A percentile compares a stretch with the other conserved stretches of the same genome.
Evolutionary conservation across 164 flowering plant species (phyloP).

Genomic region (Paratinospora sagittata): DNA sequence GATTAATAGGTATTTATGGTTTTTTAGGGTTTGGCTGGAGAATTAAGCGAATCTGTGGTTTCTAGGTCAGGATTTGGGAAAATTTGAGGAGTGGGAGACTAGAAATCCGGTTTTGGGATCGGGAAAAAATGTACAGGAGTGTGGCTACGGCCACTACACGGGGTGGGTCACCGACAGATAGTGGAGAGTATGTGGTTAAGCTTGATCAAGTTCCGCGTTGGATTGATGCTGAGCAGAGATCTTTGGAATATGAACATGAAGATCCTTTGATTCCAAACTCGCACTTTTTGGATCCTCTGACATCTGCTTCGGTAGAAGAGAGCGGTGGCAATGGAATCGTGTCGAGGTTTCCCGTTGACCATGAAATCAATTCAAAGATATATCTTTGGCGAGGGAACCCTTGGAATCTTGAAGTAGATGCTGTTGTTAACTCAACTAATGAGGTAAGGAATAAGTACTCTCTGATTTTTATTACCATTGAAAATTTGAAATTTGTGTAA

Average conservation of each 20-base stretch:
- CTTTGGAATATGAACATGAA: constrained; percentile 42
- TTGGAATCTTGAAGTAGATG: constrained; percentile 98
- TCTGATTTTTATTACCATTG: too few species aligned
- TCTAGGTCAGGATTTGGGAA: not conserved
- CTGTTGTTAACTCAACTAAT: constrained; percentile 95
- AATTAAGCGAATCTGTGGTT: too few species aligned
- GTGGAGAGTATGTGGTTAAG: constrained; percentile 59
- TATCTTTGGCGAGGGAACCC: constrained; percentile 98
- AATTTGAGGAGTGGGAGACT: not conserved
- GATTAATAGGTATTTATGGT: not conserved
- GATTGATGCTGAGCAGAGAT: constrained; percentile 74
- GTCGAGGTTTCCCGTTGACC: constrained; percentile 87
- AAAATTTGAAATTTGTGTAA: too few species aligned
- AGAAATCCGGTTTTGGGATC: not conserved
- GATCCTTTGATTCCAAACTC: constrained; percentile 47
- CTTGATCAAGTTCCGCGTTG: constrained; percentile 94
- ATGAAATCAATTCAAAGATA: constrained; percentile 80
- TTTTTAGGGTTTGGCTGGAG: not conserved
- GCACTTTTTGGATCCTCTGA: constrained; percentile 69
- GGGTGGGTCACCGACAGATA: constrained; percentile 64
- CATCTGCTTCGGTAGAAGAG: constrained; percentile 45
- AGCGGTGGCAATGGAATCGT: constrained; percentile 41
- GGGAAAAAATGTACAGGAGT: constrained; percentile 48
- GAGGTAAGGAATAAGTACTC: constrained; percentile 48
- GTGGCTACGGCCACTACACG: constrained; percentile 47